Evolutionary conservation across 495 filamentous ascomycete genomes (phyloP), one percentile per base, ranked within the genome.

Genomic region (Aspergillus saccharolyticus): DNA sequence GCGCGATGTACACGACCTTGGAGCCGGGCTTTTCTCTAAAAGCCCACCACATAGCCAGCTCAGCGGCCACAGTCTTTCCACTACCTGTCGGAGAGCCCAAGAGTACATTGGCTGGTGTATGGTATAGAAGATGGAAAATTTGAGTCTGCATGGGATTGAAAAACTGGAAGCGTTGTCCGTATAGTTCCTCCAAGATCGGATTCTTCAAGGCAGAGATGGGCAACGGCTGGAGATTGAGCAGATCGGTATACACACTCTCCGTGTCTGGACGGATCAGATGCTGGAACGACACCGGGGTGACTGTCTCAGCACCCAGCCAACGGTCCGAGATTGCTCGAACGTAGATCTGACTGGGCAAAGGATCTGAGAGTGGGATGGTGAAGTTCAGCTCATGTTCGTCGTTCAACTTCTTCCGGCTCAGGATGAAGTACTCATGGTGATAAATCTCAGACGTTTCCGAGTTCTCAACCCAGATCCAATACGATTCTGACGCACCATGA

Each of bases 81-180:
- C 89, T 94, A 50, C 94, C 94, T 6, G 94, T 99, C 6, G 94
- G 94, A 15, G 94, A 97, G n/a, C 94, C 94, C 7, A 99, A 83
- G 4, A 99, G 77, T 8, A 97, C 92, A 64, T 99, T 99, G 42
- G 88, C 85, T 25, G 86, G 70, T 0, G 93, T 94, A 68, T 97
- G 90, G 53, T 97, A 97, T 14, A 97, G 81, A 44, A 89, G 87
- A 64, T 97, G 95, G 70, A 99, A 99, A 33, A 97, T 87, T 67
- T 99, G 94, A 3, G 95, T 96, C 67, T 99, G 94, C 94, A 99
- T 96, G 0, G 95, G 93, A 69, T 99, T 99, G 79, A 99, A 99
- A 74, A 84, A 97, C 55, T 89, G 84, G 68, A 99, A 99, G 24
- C 90, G 84, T 65, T 89, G 77, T 6, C 80, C 84, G 69, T 97